Base-by-base conservation (phyloP, 306 rosid genomes). In the Cicer pinnatifidum region DNA sequence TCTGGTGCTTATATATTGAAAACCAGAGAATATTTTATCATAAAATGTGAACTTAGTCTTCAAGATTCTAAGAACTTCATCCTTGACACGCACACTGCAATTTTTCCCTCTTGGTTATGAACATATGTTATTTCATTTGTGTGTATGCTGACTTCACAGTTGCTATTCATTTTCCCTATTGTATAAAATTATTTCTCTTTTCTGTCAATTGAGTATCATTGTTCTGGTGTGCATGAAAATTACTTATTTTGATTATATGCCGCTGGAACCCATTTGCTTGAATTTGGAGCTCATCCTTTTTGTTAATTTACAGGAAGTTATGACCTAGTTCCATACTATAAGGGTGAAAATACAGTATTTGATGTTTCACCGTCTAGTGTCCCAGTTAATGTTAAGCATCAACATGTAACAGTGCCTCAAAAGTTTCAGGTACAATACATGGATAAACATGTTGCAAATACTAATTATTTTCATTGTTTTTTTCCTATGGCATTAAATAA, bases 311-410 rank as follows among this genome's bases (percentile, higher is more conserved):
- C 96, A 94, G 99, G 99, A 83, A 83, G 75, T 47, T 94, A 86
- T 72, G 88, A 86, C 82, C 89, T 94, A 68, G 86, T 94, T 71
- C 99, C 99, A 71, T 94, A 84, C 86, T 94, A 94, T 87, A 91
- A 88, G 89, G 99, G 99, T 69, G 99, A 94, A 78, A 91, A 94
- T 85, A 90, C 97, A 13, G 88, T 89, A 46, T 94, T 94, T 90
- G 99, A 90, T 72, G 89, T 94, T 86, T 94, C 90, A n/a, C 97
- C 99, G 28, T 82, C 96, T 64, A 82, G 83, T 76, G 85, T 86
- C 82, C 75, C 88, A 9, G 88, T 90, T 76, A 85, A 73, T 76
- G 89, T 94, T 71, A 88, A 82, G 81, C 99, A 94, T 84, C 96
- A 85, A 79, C 97, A 91, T 76, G 85, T 88, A 76, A 76, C 86